Base-by-base conservation (phyloP, 2,329 filamentous ascomycete species). In the Pseudogymnoascus sp. region DNA sequence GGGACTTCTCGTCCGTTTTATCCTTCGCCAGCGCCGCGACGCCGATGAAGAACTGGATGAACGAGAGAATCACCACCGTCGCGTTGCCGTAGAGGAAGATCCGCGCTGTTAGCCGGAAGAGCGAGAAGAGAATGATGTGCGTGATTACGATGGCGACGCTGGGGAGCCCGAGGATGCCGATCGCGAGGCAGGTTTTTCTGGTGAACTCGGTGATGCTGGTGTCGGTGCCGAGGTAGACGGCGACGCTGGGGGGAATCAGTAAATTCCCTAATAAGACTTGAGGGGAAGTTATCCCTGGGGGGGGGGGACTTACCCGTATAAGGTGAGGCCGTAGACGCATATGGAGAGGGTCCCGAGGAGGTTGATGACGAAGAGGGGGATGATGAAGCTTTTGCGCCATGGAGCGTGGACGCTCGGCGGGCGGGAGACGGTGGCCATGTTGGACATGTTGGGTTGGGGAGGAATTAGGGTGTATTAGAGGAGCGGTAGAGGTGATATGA, bases 311-410 rank as follows among this genome's bases (percentile, higher is more conserved):
- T 50, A 50, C 44, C 21, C 44, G 23, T n/a, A 15, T 0, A 28
- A 1, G 11, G 23, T 4, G 13, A 50, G 4, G 23, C 15, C 13
- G 21, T 23, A 50, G 21, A 28, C 2, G 23, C 17, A 38, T 38
- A 13, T 8, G 8, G 5, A 1, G 13, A 9, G 6, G 6, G 42
- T n/a, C 23, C 9, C 2, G 13, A 1, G 7, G 44, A 50, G 44
- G 2, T 50, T 23, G 13, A 50, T 9, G 44, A n/a, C 6, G 44
- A 50, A 50, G 21, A 50, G 44, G 2, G 44, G 23, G 23, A 40
- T 38, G 17, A 60, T 60, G 57, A 26, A 36, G 57, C 36, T 60
- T 60, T 60, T 35, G 57, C 57, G 57, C 36, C 31, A 35, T 36
- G 31, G 57, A 7, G 57, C 57, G 57, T 60, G 57, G 2, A 35